Conservation (phyloP, 805 yeast species). For the Candida jianshihensis region DNA sequence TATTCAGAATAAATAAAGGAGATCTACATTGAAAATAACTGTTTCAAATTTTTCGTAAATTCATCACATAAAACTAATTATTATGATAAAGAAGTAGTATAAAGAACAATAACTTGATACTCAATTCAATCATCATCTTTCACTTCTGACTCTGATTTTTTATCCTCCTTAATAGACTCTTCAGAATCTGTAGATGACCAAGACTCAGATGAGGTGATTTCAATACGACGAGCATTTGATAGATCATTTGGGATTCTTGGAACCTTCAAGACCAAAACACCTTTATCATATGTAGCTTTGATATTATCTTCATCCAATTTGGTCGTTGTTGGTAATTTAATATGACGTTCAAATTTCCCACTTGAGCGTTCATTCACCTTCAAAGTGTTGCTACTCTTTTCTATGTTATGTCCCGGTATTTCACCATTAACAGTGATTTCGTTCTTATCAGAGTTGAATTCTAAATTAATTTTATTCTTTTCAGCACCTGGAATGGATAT, state of each 20-base stretch:
- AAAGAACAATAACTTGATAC: too few species aligned
- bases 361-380: conserved; percentile 28
- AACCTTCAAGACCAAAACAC: conserved; percentile 34
- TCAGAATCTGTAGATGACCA: conserved; percentile 7
- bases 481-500: conserved; percentile 43
- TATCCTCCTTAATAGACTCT: background rate
- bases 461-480: conserved; percentile 36
- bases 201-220: conserved; percentile 23
- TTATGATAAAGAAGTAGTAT: too few species aligned
- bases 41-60: too few species aligned
- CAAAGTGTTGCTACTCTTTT: conserved; percentile 19
- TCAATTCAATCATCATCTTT: too few species aligned
- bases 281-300: conserved; percentile 38
- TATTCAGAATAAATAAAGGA: too few species aligned
- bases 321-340: conserved; percentile 31
- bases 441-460: conserved; percentile 38
- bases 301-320: conserved; percentile 37
- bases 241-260: conserved; percentile 30
- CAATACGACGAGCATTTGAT: conserved; percentile 22
- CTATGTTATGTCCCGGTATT: conserved; percentile 23
- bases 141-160: background rate
- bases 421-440: conserved; percentile 39
- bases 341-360: conserved; percentile 37
- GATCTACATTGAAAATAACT: too few species aligned
- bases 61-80: too few species aligned